Base-by-base conservation (phyloP, 257 asterid species). In the Prunella vulgaris region DNA sequence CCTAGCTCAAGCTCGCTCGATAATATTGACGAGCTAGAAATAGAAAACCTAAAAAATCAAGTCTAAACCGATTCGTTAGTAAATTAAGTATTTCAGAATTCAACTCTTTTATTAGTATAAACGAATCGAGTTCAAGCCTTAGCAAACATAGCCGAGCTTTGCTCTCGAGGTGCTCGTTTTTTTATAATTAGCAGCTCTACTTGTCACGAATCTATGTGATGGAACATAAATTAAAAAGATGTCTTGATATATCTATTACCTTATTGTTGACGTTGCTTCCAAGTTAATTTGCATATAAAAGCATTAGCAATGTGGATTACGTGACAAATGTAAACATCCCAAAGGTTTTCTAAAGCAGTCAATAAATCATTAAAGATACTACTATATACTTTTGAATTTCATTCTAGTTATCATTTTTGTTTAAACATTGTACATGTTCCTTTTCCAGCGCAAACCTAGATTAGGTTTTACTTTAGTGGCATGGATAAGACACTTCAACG, bases 341-440 rank as follows among this genome's bases (percentile, higher is more conserved):
- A 40, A 49, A 48, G 14, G 9, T 76, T 67, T n/a, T 32, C 37
- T 62, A 69, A 49, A 67, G 57, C 60, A 42, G 56, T 40, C 20
- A 17, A 62, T 37, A 60, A 27, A 21, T 32, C 22, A 15, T 7
- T 14, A 64, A 53, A 56, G 69, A 70, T 66, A 58, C 22, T 21
- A 52, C 28, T 25, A 25, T 18, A 37, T 62, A 62, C 60, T 18
- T 12, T 40, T 28, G 65, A 28, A 14, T n/a, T 30, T 37, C 44
- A 27, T 37, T 60, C 44, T 60, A 60, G 44, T 60, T 32, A 32
- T 60, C 65, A 24, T 60, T 64, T 56, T 56, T 22, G 30, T 65
- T 64, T 17, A 27, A 38, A 42, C 60, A 6, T 38, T 40, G 35
- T 15, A 62, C 27, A 53, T 24, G 30, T 53, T 53, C 30, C 60